phyloP scores from a whole-genome alignment of 106 monocot genomes.

The Allium sativum region DNA sequence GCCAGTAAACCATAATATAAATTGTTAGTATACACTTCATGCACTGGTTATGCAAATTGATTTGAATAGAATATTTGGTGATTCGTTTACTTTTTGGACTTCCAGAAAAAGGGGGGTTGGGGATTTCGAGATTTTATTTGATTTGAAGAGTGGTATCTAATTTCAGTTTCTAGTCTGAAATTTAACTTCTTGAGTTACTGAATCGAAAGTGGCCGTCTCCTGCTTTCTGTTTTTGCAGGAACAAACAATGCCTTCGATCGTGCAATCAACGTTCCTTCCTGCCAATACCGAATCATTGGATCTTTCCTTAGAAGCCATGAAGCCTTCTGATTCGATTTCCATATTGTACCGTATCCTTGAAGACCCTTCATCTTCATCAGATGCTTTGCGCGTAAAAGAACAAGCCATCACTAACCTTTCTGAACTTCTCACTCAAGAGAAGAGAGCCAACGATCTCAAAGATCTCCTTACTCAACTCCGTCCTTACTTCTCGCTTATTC shows the following conservation, averaged over 20 bases:
- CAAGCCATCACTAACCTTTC: slow-evolving; percentile 71
- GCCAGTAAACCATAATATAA: no score
- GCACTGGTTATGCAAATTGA: no score
- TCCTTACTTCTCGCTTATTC: slow-evolving; percentile 66
- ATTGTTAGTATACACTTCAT: no score
- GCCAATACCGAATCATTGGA: slow-evolving; percentile 75
- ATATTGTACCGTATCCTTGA: slow-evolving; percentile 62
- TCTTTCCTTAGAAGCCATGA: slow-evolving; percentile 57
- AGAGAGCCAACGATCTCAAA: slow-evolving; percentile 55
- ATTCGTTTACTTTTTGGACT: no score
- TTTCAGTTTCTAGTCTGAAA: no score
- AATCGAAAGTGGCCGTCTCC: no score
- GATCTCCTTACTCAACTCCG: slow-evolving; percentile 69
- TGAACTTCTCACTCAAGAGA: slow-evolving; percentile 68
- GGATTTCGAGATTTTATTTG: no score
- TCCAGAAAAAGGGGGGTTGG: no score
- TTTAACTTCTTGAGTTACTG: no score
- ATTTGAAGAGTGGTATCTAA: no score
- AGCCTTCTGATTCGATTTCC: slow-evolving; percentile 51
- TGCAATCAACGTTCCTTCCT: slow-evolving; percentile 62
- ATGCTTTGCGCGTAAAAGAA: slow-evolving; percentile 75
- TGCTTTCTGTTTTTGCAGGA: slow-evolving; percentile 4
- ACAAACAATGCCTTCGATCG: slow-evolving; percentile 33
- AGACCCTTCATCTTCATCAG: slow-evolving; percentile 64
- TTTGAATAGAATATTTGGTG: no score